Conservation (phyloP, 306 rosid genomes). For the Pterocarpus santalinus region DNA sequence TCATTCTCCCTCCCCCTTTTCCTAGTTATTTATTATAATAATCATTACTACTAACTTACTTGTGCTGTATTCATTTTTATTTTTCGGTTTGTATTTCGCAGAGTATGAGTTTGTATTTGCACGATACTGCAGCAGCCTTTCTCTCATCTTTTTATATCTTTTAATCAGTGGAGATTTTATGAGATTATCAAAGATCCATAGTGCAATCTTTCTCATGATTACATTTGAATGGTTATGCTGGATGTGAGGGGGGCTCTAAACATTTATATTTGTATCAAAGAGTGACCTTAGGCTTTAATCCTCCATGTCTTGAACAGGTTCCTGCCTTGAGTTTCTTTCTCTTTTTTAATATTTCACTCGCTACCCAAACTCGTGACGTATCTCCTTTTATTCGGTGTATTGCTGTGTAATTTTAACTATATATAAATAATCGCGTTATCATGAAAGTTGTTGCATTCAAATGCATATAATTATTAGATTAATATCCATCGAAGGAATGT, state of each 20-base stretch:
- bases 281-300: constrained; percentile 43
- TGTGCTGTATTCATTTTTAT: constrained; percentile 28
- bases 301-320: constrained; percentile 37
- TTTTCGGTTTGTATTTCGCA: constrained; percentile 24
- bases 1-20: constrained; percentile 54
- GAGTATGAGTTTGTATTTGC: constrained; percentile 47
- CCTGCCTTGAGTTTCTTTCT: background rate
- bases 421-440: constrained; percentile 35
- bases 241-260: constrained; percentile 48
- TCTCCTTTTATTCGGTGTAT: constrained; percentile 42
- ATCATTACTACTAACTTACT: constrained; percentile 46
- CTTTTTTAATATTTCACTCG: constrained; percentile 14
- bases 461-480: constrained; percentile 49
- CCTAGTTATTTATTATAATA: constrained; percentile 43
- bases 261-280: constrained; percentile 40
- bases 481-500: constrained; percentile 39
- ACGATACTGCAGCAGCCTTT: constrained; percentile 58
- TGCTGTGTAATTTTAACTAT: constrained; percentile 47
- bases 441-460: constrained; percentile 38
- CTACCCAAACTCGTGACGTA: constrained; percentile 36
- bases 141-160: constrained; percentile 48
- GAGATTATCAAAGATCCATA: constrained; percentile 70
- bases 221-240: constrained; percentile 55
- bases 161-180: constrained; percentile 61
- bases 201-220: constrained; percentile 70